Evolutionary conservation across 2,329 filamentous ascomycete genomes (phyloP).

Genomic region (Monosporascus sp.): DNA sequence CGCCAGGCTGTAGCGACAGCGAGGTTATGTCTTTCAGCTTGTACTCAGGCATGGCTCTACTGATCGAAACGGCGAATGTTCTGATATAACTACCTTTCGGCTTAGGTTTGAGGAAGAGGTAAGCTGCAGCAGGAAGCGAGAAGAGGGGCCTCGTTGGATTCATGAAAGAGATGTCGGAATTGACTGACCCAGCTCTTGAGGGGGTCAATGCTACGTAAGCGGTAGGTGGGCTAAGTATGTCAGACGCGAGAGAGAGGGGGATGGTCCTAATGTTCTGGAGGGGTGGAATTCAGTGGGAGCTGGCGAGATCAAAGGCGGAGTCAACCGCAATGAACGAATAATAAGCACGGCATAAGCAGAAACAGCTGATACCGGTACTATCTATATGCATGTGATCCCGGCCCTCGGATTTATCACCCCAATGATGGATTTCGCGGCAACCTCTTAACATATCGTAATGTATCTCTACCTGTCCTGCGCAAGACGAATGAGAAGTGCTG

Average conservation of each 20-base stretch:
- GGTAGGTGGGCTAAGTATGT: background rate
- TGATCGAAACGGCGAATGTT: slow-evolving; percentile 14
- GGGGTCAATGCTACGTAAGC: background rate
- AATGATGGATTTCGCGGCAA: background rate
- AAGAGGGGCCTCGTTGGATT: slow-evolving; percentile 15
- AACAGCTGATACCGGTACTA: background rate
- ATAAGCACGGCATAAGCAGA: background rate
- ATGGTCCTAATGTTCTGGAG: background rate
- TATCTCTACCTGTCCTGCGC: background rate
- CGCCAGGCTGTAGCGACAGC: slow-evolving; percentile 68
- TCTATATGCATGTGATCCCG: background rate
- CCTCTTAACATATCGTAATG: slow-evolving; percentile 8
- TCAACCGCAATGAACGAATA: background rate
- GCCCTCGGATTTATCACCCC: background rate
- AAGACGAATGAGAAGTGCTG: slow-evolving; percentile 4
- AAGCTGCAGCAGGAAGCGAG: slow-evolving; percentile 7
- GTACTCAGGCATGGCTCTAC: slow-evolving; percentile 49
- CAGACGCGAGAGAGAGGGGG: background rate
- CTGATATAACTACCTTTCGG: background rate
- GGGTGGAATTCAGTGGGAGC: background rate
- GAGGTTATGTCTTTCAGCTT: slow-evolving; percentile 73
- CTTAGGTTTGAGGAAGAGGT: slow-evolving; percentile 5
- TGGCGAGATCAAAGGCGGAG: background rate
- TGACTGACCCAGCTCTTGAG: background rate
- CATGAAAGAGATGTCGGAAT: slow-evolving; percentile 14